These are phyloP conservation scores for Rhizophagus clarus DNA, from an alignment of 192 early-diverging fungal genomes.

Conservation along the genomic window DNA sequence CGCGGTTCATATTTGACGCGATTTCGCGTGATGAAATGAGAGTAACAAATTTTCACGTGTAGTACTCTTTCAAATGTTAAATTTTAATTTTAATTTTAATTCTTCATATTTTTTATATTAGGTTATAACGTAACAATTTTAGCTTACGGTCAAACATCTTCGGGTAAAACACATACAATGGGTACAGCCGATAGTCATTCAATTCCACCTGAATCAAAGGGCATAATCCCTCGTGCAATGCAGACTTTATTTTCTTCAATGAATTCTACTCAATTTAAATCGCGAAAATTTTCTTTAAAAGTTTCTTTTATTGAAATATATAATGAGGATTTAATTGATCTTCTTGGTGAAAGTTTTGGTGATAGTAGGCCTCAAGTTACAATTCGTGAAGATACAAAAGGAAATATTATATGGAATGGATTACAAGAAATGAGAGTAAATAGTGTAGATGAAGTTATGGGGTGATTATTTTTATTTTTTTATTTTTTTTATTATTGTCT, in stretches of 20 bases:
- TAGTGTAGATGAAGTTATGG: slow-evolving; percentile 71
- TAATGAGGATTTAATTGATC: slow-evolving; percentile 96
- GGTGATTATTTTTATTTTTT: slow-evolving; percentile 49
- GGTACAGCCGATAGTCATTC: slow-evolving; percentile 64
- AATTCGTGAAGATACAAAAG: slow-evolving; percentile 84
- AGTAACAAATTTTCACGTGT: no score
- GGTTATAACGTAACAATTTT: slow-evolving; percentile 96
- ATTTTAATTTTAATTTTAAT: no score
- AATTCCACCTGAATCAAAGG: slow-evolving; percentile 44
- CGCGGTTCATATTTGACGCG: neutral
- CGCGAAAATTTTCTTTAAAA: slow-evolving; percentile 49
- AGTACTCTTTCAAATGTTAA: no score
- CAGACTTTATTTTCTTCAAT: slow-evolving; percentile 55
- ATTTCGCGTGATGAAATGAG: no score
- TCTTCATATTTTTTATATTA: slow-evolving; percentile 8
- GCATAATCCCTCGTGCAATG: slow-evolving; percentile 79
- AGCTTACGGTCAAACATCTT: slow-evolving; percentile 92
- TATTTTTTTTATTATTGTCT: neutral
- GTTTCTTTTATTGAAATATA: slow-evolving; percentile 96
- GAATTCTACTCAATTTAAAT: slow-evolving; percentile 34
- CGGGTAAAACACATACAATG: slow-evolving; percentile 97
- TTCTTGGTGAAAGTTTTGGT: slow-evolving; percentile 66
- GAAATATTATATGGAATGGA: slow-evolving; percentile 85
- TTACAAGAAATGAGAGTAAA: slow-evolving; percentile 77
- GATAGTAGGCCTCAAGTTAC: slow-evolving; percentile 64